A percentile compares a stretch with the other conserved stretches of the same genome.
Conservation (phyloP, 768 basidiomycete species). For the Glaciozyma martinii region DNA sequence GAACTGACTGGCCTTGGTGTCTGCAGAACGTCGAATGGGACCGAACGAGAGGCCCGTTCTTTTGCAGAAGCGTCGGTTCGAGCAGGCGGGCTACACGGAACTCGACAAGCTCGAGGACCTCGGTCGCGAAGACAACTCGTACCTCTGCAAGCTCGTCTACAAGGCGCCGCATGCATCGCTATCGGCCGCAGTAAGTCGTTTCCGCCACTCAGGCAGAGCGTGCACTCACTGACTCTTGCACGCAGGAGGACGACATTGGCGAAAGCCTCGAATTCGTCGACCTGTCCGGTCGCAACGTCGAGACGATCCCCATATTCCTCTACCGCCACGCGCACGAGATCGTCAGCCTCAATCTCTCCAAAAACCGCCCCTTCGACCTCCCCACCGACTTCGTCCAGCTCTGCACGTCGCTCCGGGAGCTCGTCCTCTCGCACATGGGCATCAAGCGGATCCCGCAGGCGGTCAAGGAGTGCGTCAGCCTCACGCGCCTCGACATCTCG, state of each 20-base stretch:
- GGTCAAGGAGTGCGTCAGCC: constrained; percentile 61
- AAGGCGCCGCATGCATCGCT: constrained; percentile 43
- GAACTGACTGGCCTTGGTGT: constrained; percentile 2
- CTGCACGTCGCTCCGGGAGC: constrained; percentile 70
- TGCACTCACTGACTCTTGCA: neutral
- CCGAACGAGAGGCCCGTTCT: constrained; percentile 73
- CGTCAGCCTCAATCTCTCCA: constrained; percentile 72
- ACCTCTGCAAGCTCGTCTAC: constrained; percentile 82
- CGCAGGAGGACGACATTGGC: constrained; percentile 61
- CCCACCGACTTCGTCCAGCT: constrained; percentile 93
- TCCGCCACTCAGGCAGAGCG: constrained; percentile 43
- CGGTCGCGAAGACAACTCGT: constrained; percentile 66
- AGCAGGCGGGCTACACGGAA: constrained; percentile 77
- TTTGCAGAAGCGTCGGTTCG: constrained; percentile 70
- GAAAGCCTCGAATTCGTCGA: constrained; percentile 70
- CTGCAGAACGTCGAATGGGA: constrained; percentile 68
- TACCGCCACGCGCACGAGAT: constrained; percentile 78
- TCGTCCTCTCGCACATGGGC: constrained; percentile 80
- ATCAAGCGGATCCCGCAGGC: constrained; percentile 86
- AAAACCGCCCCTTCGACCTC: constrained; percentile 91
- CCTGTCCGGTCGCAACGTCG: constrained; percentile 66
- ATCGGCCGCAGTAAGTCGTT: constrained; percentile 5
- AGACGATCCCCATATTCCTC: constrained; percentile 77
- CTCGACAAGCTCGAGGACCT: constrained; percentile 70
- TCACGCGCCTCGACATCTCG: constrained; percentile 76